Conservation (phyloP, 768 basidiomycete genomes). For the Boletellus ananas region DNA sequence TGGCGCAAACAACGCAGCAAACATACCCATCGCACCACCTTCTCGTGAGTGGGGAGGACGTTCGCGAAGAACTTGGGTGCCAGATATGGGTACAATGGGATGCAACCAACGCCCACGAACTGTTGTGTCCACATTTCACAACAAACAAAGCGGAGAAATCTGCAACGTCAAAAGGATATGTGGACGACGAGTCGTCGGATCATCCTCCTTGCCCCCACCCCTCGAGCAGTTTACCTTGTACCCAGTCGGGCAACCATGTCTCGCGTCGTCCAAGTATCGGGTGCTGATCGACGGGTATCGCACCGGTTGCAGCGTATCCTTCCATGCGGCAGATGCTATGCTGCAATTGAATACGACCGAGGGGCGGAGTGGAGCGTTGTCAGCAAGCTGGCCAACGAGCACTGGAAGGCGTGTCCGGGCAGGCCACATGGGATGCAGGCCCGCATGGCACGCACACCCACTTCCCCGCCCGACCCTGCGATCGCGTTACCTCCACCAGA, state of each 20-base stretch:
- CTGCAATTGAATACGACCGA: conserved; percentile 25
- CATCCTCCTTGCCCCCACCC: conserved; percentile 5
- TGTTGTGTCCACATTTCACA: conserved; percentile 26
- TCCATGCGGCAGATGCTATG: conserved; percentile 27
- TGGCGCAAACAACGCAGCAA: conserved; percentile 16
- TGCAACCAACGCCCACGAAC: conserved; percentile 10
- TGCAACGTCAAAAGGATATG: conserved; percentile 23
- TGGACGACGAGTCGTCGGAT: conserved; percentile 1
- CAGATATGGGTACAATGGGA: conserved; percentile 21
- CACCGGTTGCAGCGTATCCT: conserved; percentile 9
- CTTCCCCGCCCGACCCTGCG: conserved; percentile 10
- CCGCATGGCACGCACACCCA: conserved; percentile 10
- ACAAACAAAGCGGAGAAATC: conserved; percentile 28
- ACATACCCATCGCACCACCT: conserved; percentile 20
- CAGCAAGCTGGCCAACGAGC: conserved; percentile 25
- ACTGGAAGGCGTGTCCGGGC: conserved; percentile 26
- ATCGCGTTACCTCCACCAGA: conserved; percentile 8
- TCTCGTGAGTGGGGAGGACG: conserved; percentile 17
- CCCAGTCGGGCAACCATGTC: conserved; percentile 16
- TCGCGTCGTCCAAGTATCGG: conserved; percentile 4
- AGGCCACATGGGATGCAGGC: conserved; percentile 15
- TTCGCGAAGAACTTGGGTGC: conserved; percentile 18
- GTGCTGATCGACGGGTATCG: conserved; percentile 11
- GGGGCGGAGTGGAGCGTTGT: conserved; percentile 25
- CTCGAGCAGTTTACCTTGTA: conserved; percentile 10